Evolutionary conservation across 2,329 filamentous ascomycete species (phyloP).

Genomic region (Fusarium pseudocircinatum): DNA sequence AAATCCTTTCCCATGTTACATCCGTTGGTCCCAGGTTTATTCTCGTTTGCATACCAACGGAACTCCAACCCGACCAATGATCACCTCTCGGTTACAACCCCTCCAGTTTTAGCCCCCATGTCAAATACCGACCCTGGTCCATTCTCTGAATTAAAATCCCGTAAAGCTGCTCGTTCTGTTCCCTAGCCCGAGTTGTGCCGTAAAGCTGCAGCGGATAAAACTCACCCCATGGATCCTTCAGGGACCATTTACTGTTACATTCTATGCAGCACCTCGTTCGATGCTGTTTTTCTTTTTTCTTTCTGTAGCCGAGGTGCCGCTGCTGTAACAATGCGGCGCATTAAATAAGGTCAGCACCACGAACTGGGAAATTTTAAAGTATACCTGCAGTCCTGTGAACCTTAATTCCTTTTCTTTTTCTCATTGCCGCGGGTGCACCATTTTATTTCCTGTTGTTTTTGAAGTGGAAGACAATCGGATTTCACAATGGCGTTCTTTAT

Average conservation of each 20-base stretch:
- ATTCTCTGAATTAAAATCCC: background rate
- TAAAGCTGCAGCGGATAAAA: constrained; percentile 26
- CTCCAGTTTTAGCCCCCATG: background rate
- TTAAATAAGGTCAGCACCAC: background rate
- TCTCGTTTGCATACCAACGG: background rate
- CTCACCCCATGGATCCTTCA: background rate
- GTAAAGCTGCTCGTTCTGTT: background rate
- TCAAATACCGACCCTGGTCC: background rate
- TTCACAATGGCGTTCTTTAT: constrained; percentile 34
- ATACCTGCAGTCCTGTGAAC: background rate
- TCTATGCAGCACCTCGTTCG: background rate
- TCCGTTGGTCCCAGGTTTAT: constrained; percentile 15
- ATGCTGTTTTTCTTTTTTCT: background rate
- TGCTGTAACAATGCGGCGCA: background rate
- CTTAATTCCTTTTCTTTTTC: background rate
- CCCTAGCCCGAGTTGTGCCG: constrained; percentile 9
- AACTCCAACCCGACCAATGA: background rate
- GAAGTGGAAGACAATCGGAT: background rate
- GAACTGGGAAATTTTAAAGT: constrained; percentile 5
- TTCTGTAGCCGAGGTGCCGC: constrained; percentile 10
- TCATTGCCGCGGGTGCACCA: background rate
- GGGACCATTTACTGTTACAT: background rate
- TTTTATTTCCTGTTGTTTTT: background rate
- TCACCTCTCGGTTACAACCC: background rate
- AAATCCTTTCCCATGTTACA: background rate